Percentiles rank a stretch among this genome's conserved stretches.
Conservation (phyloP, 345 rosid genomes). For the Adansonia digitata region DNA sequence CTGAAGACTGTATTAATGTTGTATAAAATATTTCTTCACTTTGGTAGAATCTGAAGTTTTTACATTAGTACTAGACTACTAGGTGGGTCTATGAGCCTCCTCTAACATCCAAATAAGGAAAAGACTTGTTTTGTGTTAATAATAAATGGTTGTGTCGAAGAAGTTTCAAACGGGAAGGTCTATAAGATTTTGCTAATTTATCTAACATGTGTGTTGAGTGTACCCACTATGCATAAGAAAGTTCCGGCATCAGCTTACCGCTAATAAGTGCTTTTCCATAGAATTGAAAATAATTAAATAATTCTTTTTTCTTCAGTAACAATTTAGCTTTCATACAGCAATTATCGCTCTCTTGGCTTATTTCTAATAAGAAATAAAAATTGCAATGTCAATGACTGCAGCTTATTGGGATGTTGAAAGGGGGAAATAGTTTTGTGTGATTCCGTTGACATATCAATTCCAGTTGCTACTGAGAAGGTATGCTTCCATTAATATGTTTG, state of each 20-base stretch:
- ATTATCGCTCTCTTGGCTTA: neutral
- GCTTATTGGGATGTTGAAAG: constrained; percentile 81
- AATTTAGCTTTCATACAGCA: neutral
- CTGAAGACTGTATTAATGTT: neutral
- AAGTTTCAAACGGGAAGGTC: neutral
- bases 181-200: neutral
- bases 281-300: neutral
- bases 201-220: neutral
- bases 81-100: neutral
- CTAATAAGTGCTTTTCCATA: neutral
- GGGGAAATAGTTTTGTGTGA: constrained; percentile 64
- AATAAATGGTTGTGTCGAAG: constrained; percentile 5
- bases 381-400: constrained; percentile 31
- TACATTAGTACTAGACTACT: neutral
- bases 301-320: neutral
- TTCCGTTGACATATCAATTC: constrained; percentile 83
- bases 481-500: constrained; percentile 11
- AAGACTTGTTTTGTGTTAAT: neutral
- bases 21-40: neutral
- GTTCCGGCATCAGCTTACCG: neutral
- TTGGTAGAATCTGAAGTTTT: neutral
- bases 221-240: neutral
- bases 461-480: constrained; percentile 99
- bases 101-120: neutral
- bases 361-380: constrained; percentile 16